Percentiles rank a stretch among this genome's conserved stretches.
These are phyloP conservation scores for Penicillium tannophilum DNA, from an alignment of 495 filamentous ascomycete genomes.

Conservation along the genomic window DNA sequence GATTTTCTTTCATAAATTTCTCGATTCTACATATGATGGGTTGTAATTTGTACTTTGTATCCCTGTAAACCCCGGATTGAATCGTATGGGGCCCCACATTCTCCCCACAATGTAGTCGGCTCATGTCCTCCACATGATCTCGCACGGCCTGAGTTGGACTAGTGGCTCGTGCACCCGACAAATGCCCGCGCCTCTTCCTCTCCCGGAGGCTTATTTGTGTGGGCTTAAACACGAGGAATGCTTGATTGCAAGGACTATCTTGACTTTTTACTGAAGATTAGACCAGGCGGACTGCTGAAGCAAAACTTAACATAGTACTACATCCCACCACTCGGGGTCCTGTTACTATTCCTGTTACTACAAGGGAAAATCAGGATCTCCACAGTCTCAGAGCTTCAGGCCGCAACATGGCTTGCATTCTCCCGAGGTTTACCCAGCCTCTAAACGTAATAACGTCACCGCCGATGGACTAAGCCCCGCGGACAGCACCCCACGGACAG, in stretches of 20 bases:
- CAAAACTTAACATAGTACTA: too few relatives aligned
- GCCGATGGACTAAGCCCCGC: background rate
- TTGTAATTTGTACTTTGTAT: background rate
- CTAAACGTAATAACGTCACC: background rate
- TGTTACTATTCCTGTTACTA: background rate
- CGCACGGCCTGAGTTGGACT: background rate
- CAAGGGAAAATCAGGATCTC: background rate
- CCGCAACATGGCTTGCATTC: background rate
- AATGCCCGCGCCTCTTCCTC: background rate
- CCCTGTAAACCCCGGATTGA: slow-evolving; percentile 1
- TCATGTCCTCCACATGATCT: background rate
- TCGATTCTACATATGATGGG: too few relatives aligned
- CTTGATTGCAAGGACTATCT: background rate
- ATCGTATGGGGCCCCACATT: slow-evolving; percentile 1
- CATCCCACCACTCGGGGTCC: too few relatives aligned
- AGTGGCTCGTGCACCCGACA: background rate
- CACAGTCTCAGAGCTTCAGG: too few relatives aligned
- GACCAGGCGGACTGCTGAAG: too few relatives aligned
- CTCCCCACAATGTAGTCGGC: background rate
- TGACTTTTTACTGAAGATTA: background rate
- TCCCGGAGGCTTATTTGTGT: background rate
- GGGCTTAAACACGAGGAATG: background rate
- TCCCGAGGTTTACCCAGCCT: slow-evolving; percentile 13
- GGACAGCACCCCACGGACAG: background rate
- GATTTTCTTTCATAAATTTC: too few relatives aligned